Evolutionary conservation across 192 early-diverging fungal species (phyloP).

Genomic region (Podila horticola): DNA sequence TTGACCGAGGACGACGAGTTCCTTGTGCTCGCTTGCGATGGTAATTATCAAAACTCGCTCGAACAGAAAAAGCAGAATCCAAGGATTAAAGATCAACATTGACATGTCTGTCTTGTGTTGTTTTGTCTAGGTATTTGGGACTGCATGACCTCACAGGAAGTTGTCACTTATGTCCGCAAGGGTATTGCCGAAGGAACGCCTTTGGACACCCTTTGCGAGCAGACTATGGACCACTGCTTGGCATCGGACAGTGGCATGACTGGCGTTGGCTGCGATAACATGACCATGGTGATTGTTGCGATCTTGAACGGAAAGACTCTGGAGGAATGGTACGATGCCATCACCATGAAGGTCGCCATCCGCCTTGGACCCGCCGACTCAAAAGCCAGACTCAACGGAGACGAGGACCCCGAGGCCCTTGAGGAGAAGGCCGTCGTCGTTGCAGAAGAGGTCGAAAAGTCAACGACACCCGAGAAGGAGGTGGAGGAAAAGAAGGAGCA

Average conservation of each 20-base stretch:
- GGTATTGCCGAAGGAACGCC: constrained; percentile 69
- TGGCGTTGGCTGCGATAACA: constrained; percentile 98
- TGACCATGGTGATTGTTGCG: constrained; percentile 95
- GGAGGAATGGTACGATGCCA: constrained; percentile 80
- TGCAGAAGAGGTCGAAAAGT: not conserved
- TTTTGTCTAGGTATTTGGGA: constrained; percentile 93
- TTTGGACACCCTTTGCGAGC: constrained; percentile 82
- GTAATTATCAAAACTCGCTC: constrained; percentile 44
- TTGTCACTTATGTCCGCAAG: constrained; percentile 85
- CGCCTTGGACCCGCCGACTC: constrained; percentile 30
- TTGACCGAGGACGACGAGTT: constrained; percentile 86
- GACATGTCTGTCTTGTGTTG: not conserved
- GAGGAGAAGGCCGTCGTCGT: not conserved
- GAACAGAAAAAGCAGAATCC: no score
- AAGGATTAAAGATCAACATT: no score
- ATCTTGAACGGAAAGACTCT: constrained; percentile 81
- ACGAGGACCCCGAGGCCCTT: constrained; percentile 35
- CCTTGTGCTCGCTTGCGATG: constrained; percentile 96
- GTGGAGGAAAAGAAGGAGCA: not conserved
- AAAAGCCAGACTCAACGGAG: constrained; percentile 23
- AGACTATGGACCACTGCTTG: constrained; percentile 92
- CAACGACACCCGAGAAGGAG: not conserved
- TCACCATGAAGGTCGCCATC: constrained; percentile 34
- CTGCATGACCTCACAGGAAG: constrained; percentile 91
- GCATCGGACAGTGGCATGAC: constrained; percentile 89